A percentile compares a stretch with the other conserved stretches of the same genome.
These are phyloP conservation scores for Lepidium aucheri DNA, from an alignment of 345 rosid genomes.

Conservation along the genomic window DNA sequence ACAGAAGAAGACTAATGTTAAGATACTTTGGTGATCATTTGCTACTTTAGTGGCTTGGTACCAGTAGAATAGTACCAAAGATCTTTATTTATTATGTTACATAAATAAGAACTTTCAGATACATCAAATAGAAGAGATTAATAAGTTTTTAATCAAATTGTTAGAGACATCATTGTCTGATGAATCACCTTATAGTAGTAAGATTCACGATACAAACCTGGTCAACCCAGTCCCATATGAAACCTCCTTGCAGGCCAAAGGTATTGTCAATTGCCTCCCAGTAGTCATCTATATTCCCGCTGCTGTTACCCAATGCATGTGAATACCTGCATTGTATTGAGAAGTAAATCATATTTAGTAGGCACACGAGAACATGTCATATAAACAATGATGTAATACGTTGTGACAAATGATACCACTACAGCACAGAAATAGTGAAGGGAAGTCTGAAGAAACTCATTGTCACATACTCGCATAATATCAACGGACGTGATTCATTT, in stretches of 20 bases:
- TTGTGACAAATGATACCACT: not conserved
- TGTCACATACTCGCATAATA: slow-evolving; percentile 90
- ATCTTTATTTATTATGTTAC: not conserved
- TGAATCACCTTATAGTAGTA: not conserved
- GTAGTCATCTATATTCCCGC: slow-evolving; percentile 73
- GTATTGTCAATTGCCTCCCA: slow-evolving; percentile 93
- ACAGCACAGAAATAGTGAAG: slow-evolving; percentile 1
- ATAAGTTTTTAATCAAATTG: not conserved
- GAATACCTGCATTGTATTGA: slow-evolving; percentile 65
- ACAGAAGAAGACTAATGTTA: slow-evolving; percentile 3
- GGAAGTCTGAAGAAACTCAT: slow-evolving; percentile 18
- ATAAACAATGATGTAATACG: slow-evolving; percentile 4
- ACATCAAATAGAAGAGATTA: not conserved
- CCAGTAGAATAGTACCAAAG: not conserved
- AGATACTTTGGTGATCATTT: not conserved
- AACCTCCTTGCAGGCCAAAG: slow-evolving; percentile 99
- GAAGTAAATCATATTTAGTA: not conserved
- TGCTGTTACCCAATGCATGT: slow-evolving; percentile 98
- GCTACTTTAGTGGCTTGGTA: slow-evolving; percentile 6
- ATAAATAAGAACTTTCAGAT: not conserved
- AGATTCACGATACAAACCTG: slow-evolving; percentile 46
- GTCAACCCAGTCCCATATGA: slow-evolving; percentile 99
- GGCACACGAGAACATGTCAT: slow-evolving; percentile 6
- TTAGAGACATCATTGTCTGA: not conserved
- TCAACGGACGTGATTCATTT: slow-evolving; percentile 76